phyloP scores from a whole-genome alignment of 345 rosid species.

The Pistacia vera region DNA sequence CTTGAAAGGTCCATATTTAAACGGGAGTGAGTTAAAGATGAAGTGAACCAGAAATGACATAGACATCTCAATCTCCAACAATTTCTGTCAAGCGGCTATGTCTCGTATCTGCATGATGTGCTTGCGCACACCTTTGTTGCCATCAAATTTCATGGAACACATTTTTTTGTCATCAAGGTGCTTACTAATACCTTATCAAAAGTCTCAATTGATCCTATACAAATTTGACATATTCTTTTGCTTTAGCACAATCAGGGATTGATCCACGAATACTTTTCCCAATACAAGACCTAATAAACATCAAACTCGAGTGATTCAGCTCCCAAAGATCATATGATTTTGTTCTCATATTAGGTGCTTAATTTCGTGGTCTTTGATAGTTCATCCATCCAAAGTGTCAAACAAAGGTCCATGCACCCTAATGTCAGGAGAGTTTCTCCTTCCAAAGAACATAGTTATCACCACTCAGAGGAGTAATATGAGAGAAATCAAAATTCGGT shows the following conservation, averaged over 20 bases:
- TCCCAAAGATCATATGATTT: too few relatives aligned
- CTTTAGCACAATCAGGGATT: not conserved
- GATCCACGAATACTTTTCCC: not conserved
- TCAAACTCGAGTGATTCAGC: not conserved
- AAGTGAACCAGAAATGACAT: constrained; percentile 8
- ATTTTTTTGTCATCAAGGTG: not conserved
- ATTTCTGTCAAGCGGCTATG: not conserved
- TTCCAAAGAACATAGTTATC: too few relatives aligned
- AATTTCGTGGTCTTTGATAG: too few relatives aligned
- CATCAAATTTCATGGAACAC: too few relatives aligned
- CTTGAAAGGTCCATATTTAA: not conserved
- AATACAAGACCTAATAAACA: not conserved
- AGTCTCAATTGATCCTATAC: not conserved
- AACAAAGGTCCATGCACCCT: too few relatives aligned
- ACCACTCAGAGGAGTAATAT: too few relatives aligned
- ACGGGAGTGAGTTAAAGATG: not conserved
- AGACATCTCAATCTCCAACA: not conserved
- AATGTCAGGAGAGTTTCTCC: too few relatives aligned
- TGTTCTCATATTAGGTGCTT: too few relatives aligned
- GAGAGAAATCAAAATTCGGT: too few relatives aligned
- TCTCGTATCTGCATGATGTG: too few relatives aligned
- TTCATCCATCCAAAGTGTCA: too few relatives aligned
- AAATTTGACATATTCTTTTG: not conserved
- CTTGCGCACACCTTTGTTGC: too few relatives aligned
- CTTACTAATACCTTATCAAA: not conserved